Evolutionary conservation across 441 rosid species (phyloP).

Genomic region (Erodium trifolium): DNA sequence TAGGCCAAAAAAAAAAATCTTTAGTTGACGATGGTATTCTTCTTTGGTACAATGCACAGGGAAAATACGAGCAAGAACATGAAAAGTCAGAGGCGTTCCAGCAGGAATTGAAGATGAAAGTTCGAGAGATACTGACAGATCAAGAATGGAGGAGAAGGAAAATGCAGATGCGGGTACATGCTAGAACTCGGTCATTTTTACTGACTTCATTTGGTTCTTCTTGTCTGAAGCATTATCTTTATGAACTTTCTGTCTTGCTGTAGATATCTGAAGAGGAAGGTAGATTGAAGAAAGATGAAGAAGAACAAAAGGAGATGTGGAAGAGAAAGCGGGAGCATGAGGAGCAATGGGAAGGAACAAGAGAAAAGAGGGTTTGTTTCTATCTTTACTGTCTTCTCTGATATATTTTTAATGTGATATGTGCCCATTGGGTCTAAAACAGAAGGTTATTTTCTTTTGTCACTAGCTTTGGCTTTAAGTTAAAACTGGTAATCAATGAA

Average conservation of each 20-base stretch:
- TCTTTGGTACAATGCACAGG: conserved; percentile 34
- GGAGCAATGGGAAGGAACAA: conserved; percentile 98
- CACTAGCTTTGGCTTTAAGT: not conserved
- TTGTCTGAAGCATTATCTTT: not conserved
- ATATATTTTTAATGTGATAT: no score
- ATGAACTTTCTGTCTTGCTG: conserved; percentile 17
- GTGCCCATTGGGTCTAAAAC: no score
- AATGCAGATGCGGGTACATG: conserved; percentile 90
- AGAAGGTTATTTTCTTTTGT: not conserved
- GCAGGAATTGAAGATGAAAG: conserved; percentile 73
- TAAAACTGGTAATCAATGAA: not conserved
- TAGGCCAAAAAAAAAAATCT: no score
- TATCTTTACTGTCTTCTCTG: not conserved
- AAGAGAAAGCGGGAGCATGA: conserved; percentile 94
- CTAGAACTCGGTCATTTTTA: conserved; percentile 16
- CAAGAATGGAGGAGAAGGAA: conserved; percentile 98
- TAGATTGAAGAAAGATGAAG: conserved; percentile 89
- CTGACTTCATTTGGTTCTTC: conserved; percentile 9
- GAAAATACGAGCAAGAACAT: conserved; percentile 67
- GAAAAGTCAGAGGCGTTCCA: conserved; percentile 76
- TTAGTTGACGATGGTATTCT: not conserved
- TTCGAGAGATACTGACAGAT: conserved; percentile 77
- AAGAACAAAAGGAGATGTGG: conserved; percentile 86
- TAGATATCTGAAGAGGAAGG: conserved; percentile 98
- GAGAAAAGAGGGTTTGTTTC: conserved; percentile 71